These are phyloP conservation scores for Exophiala sideris DNA, from an alignment of 2,329 filamentous ascomycete species.

Conservation along the genomic window DNA sequence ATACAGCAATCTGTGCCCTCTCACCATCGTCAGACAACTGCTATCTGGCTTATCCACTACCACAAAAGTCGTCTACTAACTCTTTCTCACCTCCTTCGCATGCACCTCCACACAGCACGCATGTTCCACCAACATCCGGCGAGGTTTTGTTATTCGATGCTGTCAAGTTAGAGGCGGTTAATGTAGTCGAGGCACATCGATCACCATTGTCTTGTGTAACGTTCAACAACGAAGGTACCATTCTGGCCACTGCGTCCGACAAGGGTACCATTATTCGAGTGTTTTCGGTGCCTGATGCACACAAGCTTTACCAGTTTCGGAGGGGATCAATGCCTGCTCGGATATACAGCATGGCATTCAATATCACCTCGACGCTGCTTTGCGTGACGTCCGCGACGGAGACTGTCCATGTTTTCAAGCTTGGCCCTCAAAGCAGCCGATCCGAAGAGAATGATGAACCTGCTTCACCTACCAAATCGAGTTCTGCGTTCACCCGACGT, in stretches of 20 bases:
- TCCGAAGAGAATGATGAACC: constrained; percentile 20
- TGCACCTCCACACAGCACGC: constrained; percentile 74
- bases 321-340: constrained; percentile 91
- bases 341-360: constrained; percentile 99
- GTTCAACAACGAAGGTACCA: constrained; percentile 85
- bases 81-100: constrained; percentile 66
- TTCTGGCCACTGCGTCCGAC: constrained; percentile 91
- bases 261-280: constrained; percentile 97
- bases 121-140: constrained; percentile 79
- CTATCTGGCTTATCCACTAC: constrained; percentile 90
- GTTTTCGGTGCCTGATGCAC: constrained; percentile 83
- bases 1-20: constrained; percentile 76
- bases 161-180: constrained; percentile 82
- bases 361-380: constrained; percentile 84
- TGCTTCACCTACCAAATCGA: constrained; percentile 20
- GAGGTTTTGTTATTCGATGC: constrained; percentile 93
- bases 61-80: constrained; percentile 57
- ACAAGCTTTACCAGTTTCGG: constrained; percentile 94
- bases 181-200: constrained; percentile 91
- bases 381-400: constrained; percentile 96
- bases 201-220: constrained; percentile 87
- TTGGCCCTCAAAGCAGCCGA: constrained; percentile 43
- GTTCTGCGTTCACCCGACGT: constrained; percentile 18
- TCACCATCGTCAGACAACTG: constrained; percentile 94
- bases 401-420: constrained; percentile 92